Evolutionary conservation across 2,329 filamentous ascomycete genomes (phyloP).

Genomic region (Epichloe coenophiala): DNA sequence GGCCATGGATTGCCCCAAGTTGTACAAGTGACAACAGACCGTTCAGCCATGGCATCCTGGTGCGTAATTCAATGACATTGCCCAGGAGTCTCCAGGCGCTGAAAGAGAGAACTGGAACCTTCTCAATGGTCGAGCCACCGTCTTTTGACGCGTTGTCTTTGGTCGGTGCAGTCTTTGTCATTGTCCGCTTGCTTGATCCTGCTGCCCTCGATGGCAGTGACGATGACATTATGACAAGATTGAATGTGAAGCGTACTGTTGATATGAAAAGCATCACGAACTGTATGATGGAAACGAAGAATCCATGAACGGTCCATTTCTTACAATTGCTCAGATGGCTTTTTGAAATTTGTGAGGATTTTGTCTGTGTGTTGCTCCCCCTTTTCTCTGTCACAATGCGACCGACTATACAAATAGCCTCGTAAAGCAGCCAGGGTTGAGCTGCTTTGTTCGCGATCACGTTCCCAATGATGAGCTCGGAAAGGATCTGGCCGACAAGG

Average conservation of each 20-base stretch:
- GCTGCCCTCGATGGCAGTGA: constrained; percentile 44
- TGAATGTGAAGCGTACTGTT: constrained; percentile 50
- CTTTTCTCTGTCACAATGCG: constrained; percentile 23
- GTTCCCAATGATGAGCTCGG: constrained; percentile 79
- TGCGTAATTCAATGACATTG: constrained; percentile 57
- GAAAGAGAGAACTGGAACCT: constrained; percentile 62
- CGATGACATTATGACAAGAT: constrained; percentile 52
- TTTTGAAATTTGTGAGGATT: neutral
- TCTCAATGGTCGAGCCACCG: constrained; percentile 12
- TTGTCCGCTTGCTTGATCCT: constrained; percentile 12
- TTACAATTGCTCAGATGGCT: constrained; percentile 8
- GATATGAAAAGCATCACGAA: constrained; percentile 42
- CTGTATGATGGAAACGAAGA: constrained; percentile 46
- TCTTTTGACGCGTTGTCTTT: constrained; percentile 2
- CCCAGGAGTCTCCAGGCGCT: constrained; percentile 62
- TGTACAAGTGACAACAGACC: constrained; percentile 65
- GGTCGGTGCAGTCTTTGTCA: neutral
- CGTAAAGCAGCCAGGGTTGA: constrained; percentile 82
- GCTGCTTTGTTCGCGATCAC: constrained; percentile 67
- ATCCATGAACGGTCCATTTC: constrained; percentile 27
- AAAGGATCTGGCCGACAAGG: constrained; percentile 75
- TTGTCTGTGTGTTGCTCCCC: constrained; percentile 5
- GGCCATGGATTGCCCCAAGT: constrained; percentile 58
- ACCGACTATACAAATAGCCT: constrained; percentile 62
- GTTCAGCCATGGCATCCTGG: constrained; percentile 82